Evolutionary conservation across 208 protist species (phyloP).

Genomic region (Porcisia hertigi): DNA sequence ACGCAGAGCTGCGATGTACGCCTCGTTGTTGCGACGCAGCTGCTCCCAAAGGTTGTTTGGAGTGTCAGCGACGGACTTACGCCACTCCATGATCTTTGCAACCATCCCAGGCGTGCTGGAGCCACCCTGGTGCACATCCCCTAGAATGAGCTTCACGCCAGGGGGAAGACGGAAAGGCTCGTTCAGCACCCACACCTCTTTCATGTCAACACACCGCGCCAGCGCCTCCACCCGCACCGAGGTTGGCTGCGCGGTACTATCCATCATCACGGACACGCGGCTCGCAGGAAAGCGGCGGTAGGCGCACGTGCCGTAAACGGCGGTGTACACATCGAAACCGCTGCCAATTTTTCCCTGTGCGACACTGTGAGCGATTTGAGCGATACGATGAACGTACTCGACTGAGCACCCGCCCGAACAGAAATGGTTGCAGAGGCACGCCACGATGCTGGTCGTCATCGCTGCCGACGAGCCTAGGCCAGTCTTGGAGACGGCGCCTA

Average conservation of each 20-base stretch:
- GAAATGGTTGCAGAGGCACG: constrained; percentile 77
- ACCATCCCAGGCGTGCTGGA: constrained; percentile 96
- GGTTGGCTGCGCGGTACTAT: constrained; percentile 32
- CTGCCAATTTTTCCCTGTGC: constrained; percentile 97
- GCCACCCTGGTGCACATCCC: constrained; percentile 89
- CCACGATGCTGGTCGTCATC: constrained; percentile 92
- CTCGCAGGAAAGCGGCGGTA: constrained; percentile 90
- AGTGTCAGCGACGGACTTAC: constrained; percentile 41
- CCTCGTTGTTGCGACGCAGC: constrained; percentile 68
- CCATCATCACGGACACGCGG: constrained; percentile 62
- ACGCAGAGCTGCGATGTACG: constrained; percentile 60
- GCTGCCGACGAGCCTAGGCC: constrained; percentile 94
- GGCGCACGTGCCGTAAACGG: constrained; percentile 91
- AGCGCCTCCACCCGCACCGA: constrained; percentile 48
- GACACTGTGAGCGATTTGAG: constrained; percentile 93
- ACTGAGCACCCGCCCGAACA: constrained; percentile 10
- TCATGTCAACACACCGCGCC: constrained; percentile 49
- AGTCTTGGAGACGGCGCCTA: constrained; percentile 93
- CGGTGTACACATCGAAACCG: constrained; percentile 96
- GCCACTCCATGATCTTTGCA: constrained; percentile 91
- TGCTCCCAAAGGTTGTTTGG: constrained; percentile 72
- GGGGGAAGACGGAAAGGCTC: constrained; percentile 74
- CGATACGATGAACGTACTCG: constrained; percentile 89
- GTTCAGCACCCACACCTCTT: constrained; percentile 64
- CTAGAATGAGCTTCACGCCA: constrained; percentile 87